Evolutionary conservation across 805 yeast species (phyloP).

Genomic region (Ogataea populi-albae): DNA sequence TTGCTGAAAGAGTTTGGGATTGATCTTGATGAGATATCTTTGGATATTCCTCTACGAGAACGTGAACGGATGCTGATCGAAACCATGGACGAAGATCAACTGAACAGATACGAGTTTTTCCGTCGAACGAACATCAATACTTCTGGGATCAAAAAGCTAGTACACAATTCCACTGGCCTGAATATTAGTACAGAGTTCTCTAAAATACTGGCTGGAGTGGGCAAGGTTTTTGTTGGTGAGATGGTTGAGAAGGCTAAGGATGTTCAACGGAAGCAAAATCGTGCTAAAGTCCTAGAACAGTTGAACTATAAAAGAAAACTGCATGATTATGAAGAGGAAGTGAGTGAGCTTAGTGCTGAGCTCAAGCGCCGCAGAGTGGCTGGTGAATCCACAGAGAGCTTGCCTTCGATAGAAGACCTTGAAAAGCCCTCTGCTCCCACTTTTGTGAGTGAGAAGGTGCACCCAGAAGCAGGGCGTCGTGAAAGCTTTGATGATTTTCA

Average conservation of each 20-base stretch:
- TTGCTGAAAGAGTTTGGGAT: conserved; percentile 30
- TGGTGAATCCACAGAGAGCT: conserved; percentile 34
- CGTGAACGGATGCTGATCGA: conserved; percentile 61
- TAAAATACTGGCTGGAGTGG: conserved; percentile 77
- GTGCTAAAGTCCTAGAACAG: conserved; percentile 39
- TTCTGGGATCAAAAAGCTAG: conserved; percentile 74
- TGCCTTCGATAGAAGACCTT: conserved; percentile 27
- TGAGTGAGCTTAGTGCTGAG: conserved; percentile 26
- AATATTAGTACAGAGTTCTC: conserved; percentile 77
- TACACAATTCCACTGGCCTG: conserved; percentile 76
- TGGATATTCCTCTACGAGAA: conserved; percentile 50
- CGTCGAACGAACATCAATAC: conserved; percentile 74
- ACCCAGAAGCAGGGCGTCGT: conserved; percentile 1
- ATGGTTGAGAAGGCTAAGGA: conserved; percentile 78
- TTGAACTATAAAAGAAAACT: conserved; percentile 39
- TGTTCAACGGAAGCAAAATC: conserved; percentile 56
- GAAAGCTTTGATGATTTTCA: neutral
- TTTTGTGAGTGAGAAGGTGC: conserved; percentile 3
- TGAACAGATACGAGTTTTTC: conserved; percentile 82
- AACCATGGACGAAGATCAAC: conserved; percentile 75
- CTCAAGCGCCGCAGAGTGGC: conserved; percentile 38
- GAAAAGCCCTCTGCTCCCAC: conserved; percentile 28
- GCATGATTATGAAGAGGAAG: conserved; percentile 23
- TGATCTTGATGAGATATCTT: conserved; percentile 29
- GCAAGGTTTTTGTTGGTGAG: conserved; percentile 88